Conservation (phyloP, 768 basidiomycete species). For the Trametes elegans region DNA sequence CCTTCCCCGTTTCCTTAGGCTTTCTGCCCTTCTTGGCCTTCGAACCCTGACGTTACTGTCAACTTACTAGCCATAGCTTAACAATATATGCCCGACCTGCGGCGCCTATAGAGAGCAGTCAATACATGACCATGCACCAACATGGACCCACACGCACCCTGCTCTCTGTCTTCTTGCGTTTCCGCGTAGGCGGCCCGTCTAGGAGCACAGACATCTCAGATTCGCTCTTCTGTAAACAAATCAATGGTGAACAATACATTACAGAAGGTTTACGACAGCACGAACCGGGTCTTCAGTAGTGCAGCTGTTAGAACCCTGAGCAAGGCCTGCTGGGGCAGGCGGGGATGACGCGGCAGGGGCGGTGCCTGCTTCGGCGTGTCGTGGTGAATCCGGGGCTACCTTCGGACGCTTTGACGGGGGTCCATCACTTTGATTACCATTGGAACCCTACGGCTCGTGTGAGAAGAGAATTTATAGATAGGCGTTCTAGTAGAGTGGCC, state of each 20-base stretch:
- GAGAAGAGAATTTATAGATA: neutral
- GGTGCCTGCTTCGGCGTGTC: neutral
- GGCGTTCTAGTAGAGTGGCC: neutral
- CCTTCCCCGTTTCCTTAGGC: conserved; percentile 29
- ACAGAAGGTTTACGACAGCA: neutral
- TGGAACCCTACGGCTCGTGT: neutral
- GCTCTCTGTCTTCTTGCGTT: conserved; percentile 39
- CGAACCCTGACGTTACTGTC: neutral
- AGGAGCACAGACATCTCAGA: conserved; percentile 60
- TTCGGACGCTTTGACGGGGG: neutral
- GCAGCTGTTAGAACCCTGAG: no score
- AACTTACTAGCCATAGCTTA: neutral
- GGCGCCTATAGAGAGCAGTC: neutral
- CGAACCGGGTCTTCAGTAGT: neutral
- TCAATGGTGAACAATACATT: neutral
- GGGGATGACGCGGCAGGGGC: neutral
- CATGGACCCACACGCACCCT: conserved; percentile 25
- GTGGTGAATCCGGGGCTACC: neutral
- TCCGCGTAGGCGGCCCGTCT: conserved; percentile 53
- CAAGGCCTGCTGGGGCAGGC: neutral
- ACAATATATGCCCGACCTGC: neutral
- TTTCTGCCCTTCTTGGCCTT: conserved; percentile 30
- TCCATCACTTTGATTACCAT: neutral
- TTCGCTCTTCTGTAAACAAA: conserved; percentile 41
- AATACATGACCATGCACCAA: neutral